A percentile compares a stretch with the other conserved stretches of the same genome.
Conservation (phyloP, 2,329 filamentous ascomycete genomes). For the Epichloe bromicola region DNA sequence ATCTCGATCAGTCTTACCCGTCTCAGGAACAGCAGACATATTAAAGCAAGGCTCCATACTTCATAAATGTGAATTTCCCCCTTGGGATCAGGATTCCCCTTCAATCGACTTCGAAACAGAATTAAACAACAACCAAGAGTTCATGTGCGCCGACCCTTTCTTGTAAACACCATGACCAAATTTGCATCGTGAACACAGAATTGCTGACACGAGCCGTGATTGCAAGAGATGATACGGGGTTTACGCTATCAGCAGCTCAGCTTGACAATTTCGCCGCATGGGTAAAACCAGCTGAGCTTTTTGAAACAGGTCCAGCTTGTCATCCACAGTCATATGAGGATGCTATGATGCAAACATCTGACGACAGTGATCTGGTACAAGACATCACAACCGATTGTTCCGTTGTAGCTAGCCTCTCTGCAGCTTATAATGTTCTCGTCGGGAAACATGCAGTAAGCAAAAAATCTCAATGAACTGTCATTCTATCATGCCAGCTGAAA, state of each 20-base stretch:
- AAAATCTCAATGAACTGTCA: not conserved
- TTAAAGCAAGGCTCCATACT: constrained; percentile 65
- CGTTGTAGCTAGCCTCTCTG: constrained; percentile 88
- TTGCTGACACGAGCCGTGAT: constrained; percentile 7
- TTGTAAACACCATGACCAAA: not conserved
- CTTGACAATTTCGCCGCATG: constrained; percentile 67
- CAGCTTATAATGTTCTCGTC: constrained; percentile 55
- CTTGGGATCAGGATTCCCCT: constrained; percentile 58
- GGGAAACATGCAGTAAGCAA: constrained; percentile 51
- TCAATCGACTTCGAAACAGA: constrained; percentile 44
- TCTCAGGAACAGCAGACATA: constrained; percentile 27
- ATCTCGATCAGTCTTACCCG: not conserved
- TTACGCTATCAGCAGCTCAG: constrained; percentile 65
- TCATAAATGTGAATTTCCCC: constrained; percentile 72
- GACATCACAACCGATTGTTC: constrained; percentile 95
- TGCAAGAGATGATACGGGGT: constrained; percentile 50
- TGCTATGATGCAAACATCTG: constrained; percentile 41
- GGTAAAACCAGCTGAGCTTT: constrained; percentile 61
- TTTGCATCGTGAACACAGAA: not conserved
- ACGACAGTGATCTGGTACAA: constrained; percentile 73
- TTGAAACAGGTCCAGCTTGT: constrained; percentile 18
- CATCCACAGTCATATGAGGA: constrained; percentile 20
- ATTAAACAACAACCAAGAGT: not conserved
- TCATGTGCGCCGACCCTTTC: not conserved
- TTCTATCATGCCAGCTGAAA: not conserved